Evolutionary conservation across 2,329 filamentous ascomycete genomes (phyloP).

Genomic region (Aspergillus costaricaensis): DNA sequence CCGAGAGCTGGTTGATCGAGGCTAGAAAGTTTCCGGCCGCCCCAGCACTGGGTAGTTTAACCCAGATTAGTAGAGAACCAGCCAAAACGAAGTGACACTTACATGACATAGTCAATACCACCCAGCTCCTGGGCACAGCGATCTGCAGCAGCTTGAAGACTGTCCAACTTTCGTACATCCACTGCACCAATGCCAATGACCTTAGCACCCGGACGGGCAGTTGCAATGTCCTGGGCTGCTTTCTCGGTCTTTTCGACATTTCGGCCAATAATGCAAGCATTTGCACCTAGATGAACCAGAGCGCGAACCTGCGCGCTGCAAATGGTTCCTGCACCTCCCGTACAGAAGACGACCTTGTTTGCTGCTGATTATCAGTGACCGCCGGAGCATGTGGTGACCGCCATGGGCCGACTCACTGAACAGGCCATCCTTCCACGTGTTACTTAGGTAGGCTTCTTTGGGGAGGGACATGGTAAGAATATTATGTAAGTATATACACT

Average conservation of each 20-base stretch:
- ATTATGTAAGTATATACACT: neutral
- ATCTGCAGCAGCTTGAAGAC: slow-evolving; percentile 72
- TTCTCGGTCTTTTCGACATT: slow-evolving; percentile 84
- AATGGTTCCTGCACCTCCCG: slow-evolving; percentile 89
- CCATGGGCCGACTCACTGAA: slow-evolving; percentile 62
- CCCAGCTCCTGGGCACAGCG: slow-evolving; percentile 81
- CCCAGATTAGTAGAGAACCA: slow-evolving; percentile 15
- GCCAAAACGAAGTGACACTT: slow-evolving; percentile 30
- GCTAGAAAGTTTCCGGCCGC: slow-evolving; percentile 95
- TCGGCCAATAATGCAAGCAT: slow-evolving; percentile 91
- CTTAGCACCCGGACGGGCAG: slow-evolving; percentile 73
- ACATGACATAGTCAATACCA: slow-evolving; percentile 90
- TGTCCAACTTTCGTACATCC: slow-evolving; percentile 72
- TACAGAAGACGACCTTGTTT: slow-evolving; percentile 90
- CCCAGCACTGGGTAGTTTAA: slow-evolving; percentile 64
- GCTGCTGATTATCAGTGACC: slow-evolving; percentile 51
- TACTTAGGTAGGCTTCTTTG: slow-evolving; percentile 74
- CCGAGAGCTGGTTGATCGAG: slow-evolving; percentile 74
- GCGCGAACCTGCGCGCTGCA: slow-evolving; percentile 93
- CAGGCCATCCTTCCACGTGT: slow-evolving; percentile 82
- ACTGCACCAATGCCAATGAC: slow-evolving; percentile 80
- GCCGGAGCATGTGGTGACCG: neutral
- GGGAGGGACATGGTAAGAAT: slow-evolving; percentile 64
- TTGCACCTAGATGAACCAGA: slow-evolving; percentile 84
- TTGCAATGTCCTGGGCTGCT: slow-evolving; percentile 78